Conservation (phyloP, 805 yeast genomes). For the Citeromyces nyonsensis region DNA sequence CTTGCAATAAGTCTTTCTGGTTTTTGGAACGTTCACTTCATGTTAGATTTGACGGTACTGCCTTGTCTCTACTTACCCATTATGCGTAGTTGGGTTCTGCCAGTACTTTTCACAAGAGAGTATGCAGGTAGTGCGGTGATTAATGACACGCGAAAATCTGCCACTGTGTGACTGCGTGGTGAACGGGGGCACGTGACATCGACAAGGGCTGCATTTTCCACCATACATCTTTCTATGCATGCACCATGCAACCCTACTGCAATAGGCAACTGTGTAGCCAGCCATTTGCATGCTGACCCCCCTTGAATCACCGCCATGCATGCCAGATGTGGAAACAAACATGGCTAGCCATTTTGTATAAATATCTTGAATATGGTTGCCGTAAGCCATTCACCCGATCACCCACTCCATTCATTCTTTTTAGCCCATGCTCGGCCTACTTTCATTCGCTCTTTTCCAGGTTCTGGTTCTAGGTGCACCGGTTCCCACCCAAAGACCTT, state of each 20-base stretch:
- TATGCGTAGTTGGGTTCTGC: background rate
- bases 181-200: background rate
- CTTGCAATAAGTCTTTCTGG: conserved; percentile 99
- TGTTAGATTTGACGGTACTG: conserved; percentile 10
- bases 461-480: too few relatives aligned
- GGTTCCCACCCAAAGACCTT: too few relatives aligned
- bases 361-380: background rate
- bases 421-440: conserved; percentile 1
- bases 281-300: too few relatives aligned
- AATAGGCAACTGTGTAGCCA: too few relatives aligned
- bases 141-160: background rate
- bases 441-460: too few relatives aligned
- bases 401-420: conserved; percentile 4
- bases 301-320: too few relatives aligned
- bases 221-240: too few relatives aligned
- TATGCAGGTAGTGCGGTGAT: background rate
- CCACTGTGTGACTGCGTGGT: background rate
- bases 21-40: conserved; percentile 98
- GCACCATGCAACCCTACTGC: too few relatives aligned
- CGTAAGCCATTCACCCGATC: conserved; percentile 4
- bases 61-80: too few relatives aligned
- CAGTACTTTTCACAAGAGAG: background rate
- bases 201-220: background rate
- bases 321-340: too few relatives aligned
- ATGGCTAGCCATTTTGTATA: too few relatives aligned